These are phyloP conservation scores for Clarireedia hainanense DNA, from an alignment of 2,329 filamentous ascomycete species.

Conservation along the genomic window DNA sequence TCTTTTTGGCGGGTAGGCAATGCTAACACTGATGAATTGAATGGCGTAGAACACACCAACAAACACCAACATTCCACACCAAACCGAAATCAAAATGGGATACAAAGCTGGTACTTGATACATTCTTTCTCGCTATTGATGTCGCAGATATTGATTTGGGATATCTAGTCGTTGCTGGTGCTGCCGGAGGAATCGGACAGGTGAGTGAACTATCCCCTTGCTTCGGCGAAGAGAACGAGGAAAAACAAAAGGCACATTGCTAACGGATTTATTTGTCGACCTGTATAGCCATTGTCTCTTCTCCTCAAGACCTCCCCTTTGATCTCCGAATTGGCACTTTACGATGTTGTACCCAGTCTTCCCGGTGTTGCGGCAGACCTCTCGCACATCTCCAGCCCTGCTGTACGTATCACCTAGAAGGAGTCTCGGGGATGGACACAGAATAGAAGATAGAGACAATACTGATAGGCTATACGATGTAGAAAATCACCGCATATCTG, in stretches of 20 bases:
- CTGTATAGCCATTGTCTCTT: conserved; percentile 73
- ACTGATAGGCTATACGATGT: conserved; percentile 39
- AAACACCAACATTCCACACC: background rate
- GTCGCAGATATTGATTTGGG: conserved; percentile 7
- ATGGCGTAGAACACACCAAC: background rate
- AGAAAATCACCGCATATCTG: conserved; percentile 83
- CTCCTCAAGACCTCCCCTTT: conserved; percentile 91
- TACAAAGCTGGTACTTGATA: conserved; percentile 49
- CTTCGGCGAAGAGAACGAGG: background rate
- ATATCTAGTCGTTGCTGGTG: conserved; percentile 72
- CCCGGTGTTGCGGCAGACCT: conserved; percentile 95
- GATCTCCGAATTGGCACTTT: conserved; percentile 77
- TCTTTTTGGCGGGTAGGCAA: background rate
- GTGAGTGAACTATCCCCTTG: conserved; percentile 39
- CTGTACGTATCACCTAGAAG: conserved; percentile 1
- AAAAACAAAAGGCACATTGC: background rate
- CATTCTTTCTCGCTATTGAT: background rate
- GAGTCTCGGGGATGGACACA: background rate
- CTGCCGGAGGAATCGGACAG: conserved; percentile 97
- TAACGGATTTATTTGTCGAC: background rate
- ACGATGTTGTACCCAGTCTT: conserved; percentile 61
- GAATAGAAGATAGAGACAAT: background rate
- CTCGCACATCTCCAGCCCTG: conserved; percentile 76
- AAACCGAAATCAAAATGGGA: conserved; percentile 36
- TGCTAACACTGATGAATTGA: background rate